Evolutionary conservation across 768 basidiomycete genomes (phyloP).

Genomic region (Auriscalpium orientale): DNA sequence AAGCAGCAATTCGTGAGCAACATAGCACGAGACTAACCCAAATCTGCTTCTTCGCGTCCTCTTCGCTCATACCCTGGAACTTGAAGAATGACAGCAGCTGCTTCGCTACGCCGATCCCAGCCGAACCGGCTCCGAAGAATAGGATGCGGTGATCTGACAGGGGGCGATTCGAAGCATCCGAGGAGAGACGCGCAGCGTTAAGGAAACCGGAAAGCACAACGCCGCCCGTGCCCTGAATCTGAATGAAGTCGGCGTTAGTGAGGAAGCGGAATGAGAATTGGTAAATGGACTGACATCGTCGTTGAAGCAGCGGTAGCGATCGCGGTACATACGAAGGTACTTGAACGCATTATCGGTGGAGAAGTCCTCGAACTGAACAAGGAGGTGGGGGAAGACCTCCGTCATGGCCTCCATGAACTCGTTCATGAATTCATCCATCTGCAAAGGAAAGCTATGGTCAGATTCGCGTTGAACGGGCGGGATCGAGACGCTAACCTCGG

Average conservation of each 20-base stretch:
- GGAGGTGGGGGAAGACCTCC: constrained; percentile 64
- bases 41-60: constrained; percentile 71
- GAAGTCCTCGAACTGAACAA: constrained; percentile 93
- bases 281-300: constrained; percentile 60
- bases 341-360: constrained; percentile 87
- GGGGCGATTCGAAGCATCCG: constrained; percentile 56
- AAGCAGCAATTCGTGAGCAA: not conserved
- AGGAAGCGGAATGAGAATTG: too few relatives aligned
- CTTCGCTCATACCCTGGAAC: constrained; percentile 62
- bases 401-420: constrained; percentile 87
- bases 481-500: constrained; percentile 20
- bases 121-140: constrained; percentile 89
- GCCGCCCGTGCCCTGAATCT: constrained; percentile 59
- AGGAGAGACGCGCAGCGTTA: constrained; percentile 78
- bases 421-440: constrained; percentile 83
- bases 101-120: constrained; percentile 87
- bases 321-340: constrained; percentile 70
- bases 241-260: not conserved
- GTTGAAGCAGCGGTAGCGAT: constrained; percentile 76
- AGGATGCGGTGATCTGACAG: constrained; percentile 76
- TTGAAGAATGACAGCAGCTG: constrained; percentile 88
- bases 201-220: constrained; percentile 88
- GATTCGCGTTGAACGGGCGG: too few relatives aligned
- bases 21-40: constrained; percentile 38
- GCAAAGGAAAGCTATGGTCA: constrained; percentile 22